phyloP scores from a whole-genome alignment of 1,139 yeast species.

The Pneumocystis sp. region DNA sequence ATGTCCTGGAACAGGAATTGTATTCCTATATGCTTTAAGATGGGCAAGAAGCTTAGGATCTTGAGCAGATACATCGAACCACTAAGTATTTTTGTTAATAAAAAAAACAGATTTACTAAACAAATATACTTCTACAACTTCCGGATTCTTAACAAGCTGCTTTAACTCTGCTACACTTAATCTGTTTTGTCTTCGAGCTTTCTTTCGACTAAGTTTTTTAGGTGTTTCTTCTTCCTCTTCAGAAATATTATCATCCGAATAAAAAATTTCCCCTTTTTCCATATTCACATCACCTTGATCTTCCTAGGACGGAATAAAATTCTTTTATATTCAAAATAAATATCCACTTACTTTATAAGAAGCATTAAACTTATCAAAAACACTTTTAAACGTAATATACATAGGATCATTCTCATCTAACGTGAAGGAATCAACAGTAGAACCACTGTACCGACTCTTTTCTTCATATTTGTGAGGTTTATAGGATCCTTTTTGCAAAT shows the following conservation, averaged over 20 bases:
- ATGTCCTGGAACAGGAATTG: constrained; percentile 65
- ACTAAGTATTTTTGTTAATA: constrained; percentile 18
- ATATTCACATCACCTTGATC: not conserved
- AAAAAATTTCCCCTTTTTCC: constrained; percentile 23
- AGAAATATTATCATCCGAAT: constrained; percentile 25
- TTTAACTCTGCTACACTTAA: constrained; percentile 59
- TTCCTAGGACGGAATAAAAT: not conserved
- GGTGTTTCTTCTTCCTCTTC: constrained; percentile 15
- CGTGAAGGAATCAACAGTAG: not conserved
- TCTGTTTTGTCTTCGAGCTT: constrained; percentile 37
- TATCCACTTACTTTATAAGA: not conserved
- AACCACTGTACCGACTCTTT: not conserved
- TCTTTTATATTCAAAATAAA: not conserved
- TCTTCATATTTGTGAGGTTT: not conserved
- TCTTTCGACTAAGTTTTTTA: constrained; percentile 27
- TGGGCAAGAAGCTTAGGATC: constrained; percentile 57
- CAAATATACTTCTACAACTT: constrained; percentile 40
- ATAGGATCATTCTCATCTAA: constrained; percentile 4
- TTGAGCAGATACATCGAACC: constrained; percentile 74
- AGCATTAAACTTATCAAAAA: constrained; percentile 3
- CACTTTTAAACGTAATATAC: constrained; percentile 3
- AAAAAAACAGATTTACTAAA: not conserved
- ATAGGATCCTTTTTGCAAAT: not conserved
- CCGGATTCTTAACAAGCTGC: constrained; percentile 45
- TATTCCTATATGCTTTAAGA: constrained; percentile 52